These are phyloP conservation scores for Scheffersomyces spartinae DNA, from an alignment of 805 yeast genomes.

Conservation along the genomic window DNA sequence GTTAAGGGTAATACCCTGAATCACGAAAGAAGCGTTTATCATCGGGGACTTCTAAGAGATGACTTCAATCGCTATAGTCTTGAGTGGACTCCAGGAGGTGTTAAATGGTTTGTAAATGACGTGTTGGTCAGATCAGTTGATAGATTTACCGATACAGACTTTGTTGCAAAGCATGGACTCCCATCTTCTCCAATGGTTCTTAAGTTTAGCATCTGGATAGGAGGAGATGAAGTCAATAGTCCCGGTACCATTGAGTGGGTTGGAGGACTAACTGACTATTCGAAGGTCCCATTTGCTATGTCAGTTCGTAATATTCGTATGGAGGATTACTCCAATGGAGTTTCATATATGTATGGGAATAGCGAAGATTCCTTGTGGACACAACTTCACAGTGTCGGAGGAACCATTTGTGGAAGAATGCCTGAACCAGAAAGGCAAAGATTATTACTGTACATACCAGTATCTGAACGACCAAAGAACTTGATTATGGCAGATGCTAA, in stretches of 20 bases:
- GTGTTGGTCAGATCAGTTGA: slow-evolving; percentile 12
- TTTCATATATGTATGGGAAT: too few species aligned
- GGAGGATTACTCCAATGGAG: background rate
- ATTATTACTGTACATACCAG: slow-evolving; percentile 6
- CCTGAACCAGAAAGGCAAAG: slow-evolving; percentile 9
- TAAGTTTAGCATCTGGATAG: slow-evolving; percentile 29
- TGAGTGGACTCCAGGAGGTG: slow-evolving; percentile 23
- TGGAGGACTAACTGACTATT: slow-evolving; percentile 24
- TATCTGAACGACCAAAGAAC: slow-evolving; percentile 4
- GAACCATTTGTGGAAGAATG: slow-evolving; percentile 6
- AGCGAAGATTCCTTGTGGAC: too few species aligned
- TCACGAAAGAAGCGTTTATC: slow-evolving; percentile 25
- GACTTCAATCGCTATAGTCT: slow-evolving; percentile 18
- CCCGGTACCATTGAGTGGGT: slow-evolving; percentile 30
- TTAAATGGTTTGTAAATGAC: slow-evolving; percentile 21
- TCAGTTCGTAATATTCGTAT: slow-evolving; percentile 11
- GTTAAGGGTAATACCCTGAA: slow-evolving; percentile 26
- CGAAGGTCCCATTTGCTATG: slow-evolving; percentile 22
- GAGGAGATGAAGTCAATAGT: slow-evolving; percentile 23
- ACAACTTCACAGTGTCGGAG: too few species aligned
- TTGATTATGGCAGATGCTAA: background rate
- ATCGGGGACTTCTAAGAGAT: slow-evolving; percentile 14
- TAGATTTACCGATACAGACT: slow-evolving; percentile 6
- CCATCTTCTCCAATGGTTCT: slow-evolving; percentile 27
- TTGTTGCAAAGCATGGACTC: slow-evolving; percentile 29